Conservation (phyloP, 805 yeast genomes). For the Kodamaea kakaduensis region DNA sequence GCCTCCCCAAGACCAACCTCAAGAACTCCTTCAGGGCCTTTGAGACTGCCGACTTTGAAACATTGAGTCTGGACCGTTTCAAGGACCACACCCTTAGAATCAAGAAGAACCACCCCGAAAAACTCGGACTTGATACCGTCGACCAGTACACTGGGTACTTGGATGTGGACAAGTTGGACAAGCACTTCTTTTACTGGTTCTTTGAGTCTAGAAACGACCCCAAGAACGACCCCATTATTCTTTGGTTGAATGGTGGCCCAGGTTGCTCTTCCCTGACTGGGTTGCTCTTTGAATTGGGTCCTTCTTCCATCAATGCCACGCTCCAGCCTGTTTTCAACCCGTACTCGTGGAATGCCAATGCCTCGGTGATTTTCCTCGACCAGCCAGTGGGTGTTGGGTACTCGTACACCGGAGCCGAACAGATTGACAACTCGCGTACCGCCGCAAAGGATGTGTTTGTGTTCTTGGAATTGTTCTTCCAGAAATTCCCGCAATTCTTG, state of each 20-base stretch:
- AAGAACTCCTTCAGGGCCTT: conserved; percentile 11
- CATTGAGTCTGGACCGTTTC: conserved; percentile 15
- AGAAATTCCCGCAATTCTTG: conserved; percentile 20
- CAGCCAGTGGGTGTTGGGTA: conserved; percentile 27
- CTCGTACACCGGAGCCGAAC: conserved; percentile 19
- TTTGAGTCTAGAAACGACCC: conserved; percentile 34
- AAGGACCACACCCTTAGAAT: conserved; percentile 27
- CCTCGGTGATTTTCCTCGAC: conserved; percentile 25
- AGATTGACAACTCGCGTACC: conserved; percentile 16
- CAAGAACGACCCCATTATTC: conserved; percentile 27
- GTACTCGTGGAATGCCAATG: conserved; percentile 28
- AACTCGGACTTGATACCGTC: conserved; percentile 34
- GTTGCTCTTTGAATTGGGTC: conserved; percentile 29
- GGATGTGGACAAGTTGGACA: conserved; percentile 29
- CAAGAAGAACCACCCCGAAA: conserved; percentile 32
- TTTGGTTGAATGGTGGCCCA: conserved; percentile 34
- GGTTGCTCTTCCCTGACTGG: conserved; percentile 30
- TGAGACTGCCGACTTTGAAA: conserved; percentile 10
- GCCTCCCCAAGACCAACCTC: conserved; percentile 8
- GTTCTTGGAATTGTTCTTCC: conserved; percentile 25
- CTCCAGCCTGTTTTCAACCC: conserved; percentile 26
- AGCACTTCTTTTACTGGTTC: conserved; percentile 32
- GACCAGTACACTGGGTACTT: conserved; percentile 38
- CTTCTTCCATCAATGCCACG: conserved; percentile 21
- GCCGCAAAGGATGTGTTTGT: conserved; percentile 19